Percentiles rank a stretch among this genome's conserved stretches.
Evolutionary conservation across 306 rosid genomes (phyloP).

Genomic region (Vigna trinervia): DNA sequence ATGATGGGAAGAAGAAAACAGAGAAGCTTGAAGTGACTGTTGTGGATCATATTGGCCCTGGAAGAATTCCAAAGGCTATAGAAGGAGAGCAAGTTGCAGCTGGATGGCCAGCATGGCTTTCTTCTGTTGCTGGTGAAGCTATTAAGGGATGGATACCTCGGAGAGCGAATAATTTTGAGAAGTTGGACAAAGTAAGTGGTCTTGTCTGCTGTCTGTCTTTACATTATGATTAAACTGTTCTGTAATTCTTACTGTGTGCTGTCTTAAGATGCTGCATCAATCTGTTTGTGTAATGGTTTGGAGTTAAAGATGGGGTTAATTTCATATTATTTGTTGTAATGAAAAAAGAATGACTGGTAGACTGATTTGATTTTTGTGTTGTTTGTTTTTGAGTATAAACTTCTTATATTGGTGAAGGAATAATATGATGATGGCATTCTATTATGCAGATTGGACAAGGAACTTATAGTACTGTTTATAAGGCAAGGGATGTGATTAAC

Average conservation of each 20-base stretch:
- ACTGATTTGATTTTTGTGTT: conserved; percentile 2
- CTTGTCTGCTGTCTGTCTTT: conserved; percentile 31
- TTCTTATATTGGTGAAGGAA: conserved; percentile 27
- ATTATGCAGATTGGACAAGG: conserved; percentile 95
- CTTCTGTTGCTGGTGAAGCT: conserved; percentile 89
- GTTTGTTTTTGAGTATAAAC: conserved; percentile 27
- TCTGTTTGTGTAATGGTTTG: neutral
- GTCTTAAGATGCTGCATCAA: neutral
- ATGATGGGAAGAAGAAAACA: conserved; percentile 55
- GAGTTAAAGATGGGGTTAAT: conserved; percentile 3
- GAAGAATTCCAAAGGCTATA: conserved; percentile 70
- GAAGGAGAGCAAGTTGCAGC: conserved; percentile 90
- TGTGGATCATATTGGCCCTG: conserved; percentile 57
- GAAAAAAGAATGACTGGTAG: neutral
- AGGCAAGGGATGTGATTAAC: conserved; percentile 81
- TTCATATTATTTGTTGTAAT: neutral
- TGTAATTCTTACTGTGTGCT: conserved; percentile 10
- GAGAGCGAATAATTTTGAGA: conserved; percentile 84
- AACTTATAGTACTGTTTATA: conserved; percentile 92
- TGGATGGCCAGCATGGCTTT: conserved; percentile 97
- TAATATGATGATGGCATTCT: conserved; percentile 42
- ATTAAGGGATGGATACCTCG: conserved; percentile 91
- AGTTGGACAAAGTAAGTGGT: conserved; percentile 74
- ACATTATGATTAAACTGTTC: neutral
- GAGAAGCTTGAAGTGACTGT: conserved; percentile 54